phyloP scores from a whole-genome alignment of 768 basidiomycete genomes.

The Suillus variegatus region DNA sequence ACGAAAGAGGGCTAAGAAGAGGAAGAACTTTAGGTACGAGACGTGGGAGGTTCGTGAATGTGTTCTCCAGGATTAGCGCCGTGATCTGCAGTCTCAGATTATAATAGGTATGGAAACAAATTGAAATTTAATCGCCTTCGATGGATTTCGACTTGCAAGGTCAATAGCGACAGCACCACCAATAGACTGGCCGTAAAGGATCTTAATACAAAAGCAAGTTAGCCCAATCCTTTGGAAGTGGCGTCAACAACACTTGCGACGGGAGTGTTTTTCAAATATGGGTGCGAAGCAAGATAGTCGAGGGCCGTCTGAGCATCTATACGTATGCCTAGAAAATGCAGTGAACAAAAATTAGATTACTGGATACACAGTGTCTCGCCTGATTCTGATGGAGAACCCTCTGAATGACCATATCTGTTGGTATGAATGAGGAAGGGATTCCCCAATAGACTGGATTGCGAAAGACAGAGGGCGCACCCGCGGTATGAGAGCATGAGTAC shows the following conservation, averaged over 20 bases:
- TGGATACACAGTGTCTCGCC: conserved; percentile 42
- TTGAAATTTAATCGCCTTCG: conserved; percentile 45
- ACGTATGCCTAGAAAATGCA: conserved; percentile 55
- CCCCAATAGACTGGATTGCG: not conserved
- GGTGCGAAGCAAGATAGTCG: conserved; percentile 68
- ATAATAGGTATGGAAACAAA: not conserved
- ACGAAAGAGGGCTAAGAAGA: conserved; percentile 66
- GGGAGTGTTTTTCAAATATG: conserved; percentile 61
- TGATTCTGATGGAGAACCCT: conserved; percentile 84
- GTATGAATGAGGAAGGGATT: not conserved
- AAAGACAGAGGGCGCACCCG: conserved; percentile 54
- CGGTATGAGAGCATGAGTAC: conserved; percentile 94
- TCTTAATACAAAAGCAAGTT: conserved; percentile 35
- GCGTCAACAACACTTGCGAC: conserved; percentile 48
- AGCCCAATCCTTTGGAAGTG: not conserved
- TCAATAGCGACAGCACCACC: conserved; percentile 94
- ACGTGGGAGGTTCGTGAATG: conserved; percentile 81
- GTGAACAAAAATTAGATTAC: conserved; percentile 1
- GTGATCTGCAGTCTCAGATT: conserved; percentile 48
- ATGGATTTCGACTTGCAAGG: conserved; percentile 76
- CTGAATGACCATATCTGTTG: conserved; percentile 81
- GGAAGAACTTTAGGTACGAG: conserved; percentile 85
- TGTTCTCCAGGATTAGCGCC: conserved; percentile 90
- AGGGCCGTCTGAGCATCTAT: conserved; percentile 86
- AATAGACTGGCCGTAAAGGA: conserved; percentile 84